Percentiles rank a stretch among this genome's conserved stretches.
Conservation (phyloP, 129 eudicot species). For the Centaurea solstitialis region DNA sequence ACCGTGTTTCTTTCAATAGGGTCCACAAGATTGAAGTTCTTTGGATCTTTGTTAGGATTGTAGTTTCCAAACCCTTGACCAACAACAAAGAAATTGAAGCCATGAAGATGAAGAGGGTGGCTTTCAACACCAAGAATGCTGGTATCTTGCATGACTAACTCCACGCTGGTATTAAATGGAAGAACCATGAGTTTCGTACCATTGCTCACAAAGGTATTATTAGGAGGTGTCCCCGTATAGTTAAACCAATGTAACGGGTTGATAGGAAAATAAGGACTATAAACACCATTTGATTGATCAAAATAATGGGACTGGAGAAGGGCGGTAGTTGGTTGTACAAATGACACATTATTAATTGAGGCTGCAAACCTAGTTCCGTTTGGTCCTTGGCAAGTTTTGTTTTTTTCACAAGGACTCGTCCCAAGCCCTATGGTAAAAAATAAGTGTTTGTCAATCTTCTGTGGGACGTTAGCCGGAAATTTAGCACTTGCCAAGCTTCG, state of each 20-base stretch:
- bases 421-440: too few relatives aligned
- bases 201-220: too few relatives aligned
- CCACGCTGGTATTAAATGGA: too few relatives aligned
- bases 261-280: too few relatives aligned
- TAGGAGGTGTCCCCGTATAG: too few relatives aligned
- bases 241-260: too few relatives aligned
- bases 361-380: slow-evolving; percentile 36
- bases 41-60: slow-evolving; percentile 34
- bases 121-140: slow-evolving; percentile 25
- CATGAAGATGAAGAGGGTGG: slow-evolving; percentile 40
- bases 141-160: slow-evolving; percentile 50
- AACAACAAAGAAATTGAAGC: slow-evolving; percentile 52
- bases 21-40: slow-evolving; percentile 45
- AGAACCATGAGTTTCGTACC: too few relatives aligned
- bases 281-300: background rate
- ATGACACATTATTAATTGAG: slow-evolving; percentile 31
- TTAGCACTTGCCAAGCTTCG: too few relatives aligned
- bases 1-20: too few relatives aligned
- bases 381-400: slow-evolving; percentile 44
- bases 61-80: slow-evolving; percentile 59
- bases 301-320: slow-evolving; percentile 41
- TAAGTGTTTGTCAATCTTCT: too few relatives aligned
- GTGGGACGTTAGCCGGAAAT: too few relatives aligned
- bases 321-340: slow-evolving; percentile 28
- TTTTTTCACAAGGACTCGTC: background rate